These are phyloP conservation scores for Macrocybe gigantea DNA, from an alignment of 768 basidiomycete genomes.

Conservation along the genomic window DNA sequence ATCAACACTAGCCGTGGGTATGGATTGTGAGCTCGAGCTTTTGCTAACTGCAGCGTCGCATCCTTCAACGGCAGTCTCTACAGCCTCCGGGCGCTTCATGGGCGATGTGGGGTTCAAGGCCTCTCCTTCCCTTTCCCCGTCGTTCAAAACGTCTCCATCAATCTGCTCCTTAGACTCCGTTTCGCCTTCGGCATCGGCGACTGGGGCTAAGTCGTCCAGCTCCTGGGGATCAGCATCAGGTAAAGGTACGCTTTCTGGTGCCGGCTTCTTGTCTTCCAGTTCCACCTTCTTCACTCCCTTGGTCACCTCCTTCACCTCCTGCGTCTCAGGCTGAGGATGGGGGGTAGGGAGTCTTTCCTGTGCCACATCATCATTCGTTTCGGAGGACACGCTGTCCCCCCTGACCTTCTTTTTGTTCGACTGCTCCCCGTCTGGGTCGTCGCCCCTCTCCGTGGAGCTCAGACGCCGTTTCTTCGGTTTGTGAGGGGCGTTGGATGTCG, in stretches of 20 bases:
- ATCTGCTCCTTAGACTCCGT: constrained; percentile 7
- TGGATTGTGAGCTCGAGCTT: no score
- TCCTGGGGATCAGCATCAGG: constrained; percentile 34
- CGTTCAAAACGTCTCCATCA: neutral
- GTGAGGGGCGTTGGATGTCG: constrained; percentile 70
- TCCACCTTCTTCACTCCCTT: constrained; percentile 66
- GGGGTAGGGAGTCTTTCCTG: constrained; percentile 11
- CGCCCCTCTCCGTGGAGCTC: constrained; percentile 41
- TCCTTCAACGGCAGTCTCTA: no score
- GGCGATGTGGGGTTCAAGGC: no score
- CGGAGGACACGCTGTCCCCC: constrained; percentile 31
- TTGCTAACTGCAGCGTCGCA: no score
- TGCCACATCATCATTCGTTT: constrained; percentile 10
- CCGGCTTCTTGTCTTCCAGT: constrained; percentile 37
- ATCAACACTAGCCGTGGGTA: no score
- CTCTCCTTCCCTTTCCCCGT: no score
- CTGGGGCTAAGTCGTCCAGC: constrained; percentile 23
- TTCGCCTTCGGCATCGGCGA: constrained; percentile 16
- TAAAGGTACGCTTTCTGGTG: constrained; percentile 31
- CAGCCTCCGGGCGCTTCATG: no score
- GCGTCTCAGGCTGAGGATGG: constrained; percentile 31
- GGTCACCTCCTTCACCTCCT: constrained; percentile 66
- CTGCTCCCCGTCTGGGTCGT: constrained; percentile 32
- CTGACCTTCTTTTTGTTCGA: constrained; percentile 39
- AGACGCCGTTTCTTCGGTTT: constrained; percentile 62